Evolutionary conservation across 148 eudicot genomes (phyloP), one percentile per base, ranked within the genome.

Genomic region (Rhododendron mucronatum): DNA sequence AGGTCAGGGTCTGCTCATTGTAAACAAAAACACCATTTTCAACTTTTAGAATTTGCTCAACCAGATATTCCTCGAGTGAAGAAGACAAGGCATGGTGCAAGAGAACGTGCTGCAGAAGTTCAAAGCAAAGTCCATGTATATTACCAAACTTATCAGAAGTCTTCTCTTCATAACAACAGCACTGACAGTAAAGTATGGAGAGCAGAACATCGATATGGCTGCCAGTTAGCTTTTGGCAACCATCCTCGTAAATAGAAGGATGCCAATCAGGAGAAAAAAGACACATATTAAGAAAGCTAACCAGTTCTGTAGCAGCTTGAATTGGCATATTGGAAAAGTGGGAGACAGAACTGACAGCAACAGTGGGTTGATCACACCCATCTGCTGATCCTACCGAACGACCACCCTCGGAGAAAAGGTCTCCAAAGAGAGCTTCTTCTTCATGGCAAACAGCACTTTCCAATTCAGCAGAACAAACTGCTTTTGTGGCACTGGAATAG

Each of bases 351-450:
- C 83, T 93, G 83, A 87, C 86, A 14, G 93, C 89, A 87, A 89
- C 85, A 80, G 91, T 86, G 84, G 95, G 89, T 50, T 91, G 96
- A 80, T 97, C 99, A 87, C 78, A 91, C 67, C 94, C 98, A 85
- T 97, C 99, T 83, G 92, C 91, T 75, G 98, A 96, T 84, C 94
- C 98, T 86, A 90, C 93, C 78, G 99, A 94, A 16, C 99, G 98
- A 78, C 95, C 95, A 85, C 95, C 95, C 93, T 97, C 99, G 23
- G 98, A 97, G 86, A 97, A 97, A 83, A 97, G 96, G 91, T 97
- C 95, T 82, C 99, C 99, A 89, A 97, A 97, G 41, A 97, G 90
- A 48, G 98, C 98, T 89, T 97, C 99, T 88, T 97, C 99, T 89
- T 97, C 99, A 86, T 94, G 98, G 90, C 95, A 93, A 87, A 90